A percentile compares a stretch with the other conserved stretches of the same genome.
Evolutionary conservation across 768 basidiomycete species (phyloP).

Genomic region (Collybia nuda): DNA sequence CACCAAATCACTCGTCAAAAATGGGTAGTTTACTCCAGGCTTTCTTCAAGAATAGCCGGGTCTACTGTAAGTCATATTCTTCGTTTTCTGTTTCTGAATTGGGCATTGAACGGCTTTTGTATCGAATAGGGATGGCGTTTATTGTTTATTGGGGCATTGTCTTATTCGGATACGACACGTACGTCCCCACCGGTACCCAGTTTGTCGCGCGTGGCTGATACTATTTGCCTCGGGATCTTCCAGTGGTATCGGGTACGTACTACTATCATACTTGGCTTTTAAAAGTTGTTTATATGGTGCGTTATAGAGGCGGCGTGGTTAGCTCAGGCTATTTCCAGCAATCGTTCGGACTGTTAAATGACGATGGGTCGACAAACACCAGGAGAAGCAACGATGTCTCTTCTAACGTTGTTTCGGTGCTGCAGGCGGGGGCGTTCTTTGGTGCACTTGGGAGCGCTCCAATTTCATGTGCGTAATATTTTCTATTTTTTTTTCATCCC

Average conservation of each 20-base stretch:
- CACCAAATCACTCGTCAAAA: too few relatives aligned
- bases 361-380: not conserved
- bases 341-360: not conserved
- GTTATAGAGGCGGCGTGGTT: constrained; percentile 15
- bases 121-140: constrained; percentile 19
- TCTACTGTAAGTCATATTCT: too few relatives aligned
- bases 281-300: not conserved
- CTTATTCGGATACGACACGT: constrained; percentile 24
- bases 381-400: not conserved
- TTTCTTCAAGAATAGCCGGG: too few relatives aligned
- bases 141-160: constrained; percentile 24
- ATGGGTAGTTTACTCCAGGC: too few relatives aligned
- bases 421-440: constrained; percentile 5
- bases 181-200: constrained; percentile 1
- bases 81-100: too few relatives aligned
- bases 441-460: constrained; percentile 1
- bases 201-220: too few relatives aligned
- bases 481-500: not conserved
- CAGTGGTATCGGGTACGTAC: constrained; percentile 20
- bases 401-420: constrained; percentile 1
- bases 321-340: constrained; percentile 1
- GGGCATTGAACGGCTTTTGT: too few relatives aligned
- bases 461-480: not conserved
- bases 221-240: not conserved
- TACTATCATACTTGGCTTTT: not conserved